phyloP scores from a whole-genome alignment of 1,284 basidiomycete genomes.

The Prillingera fragicola region DNA sequence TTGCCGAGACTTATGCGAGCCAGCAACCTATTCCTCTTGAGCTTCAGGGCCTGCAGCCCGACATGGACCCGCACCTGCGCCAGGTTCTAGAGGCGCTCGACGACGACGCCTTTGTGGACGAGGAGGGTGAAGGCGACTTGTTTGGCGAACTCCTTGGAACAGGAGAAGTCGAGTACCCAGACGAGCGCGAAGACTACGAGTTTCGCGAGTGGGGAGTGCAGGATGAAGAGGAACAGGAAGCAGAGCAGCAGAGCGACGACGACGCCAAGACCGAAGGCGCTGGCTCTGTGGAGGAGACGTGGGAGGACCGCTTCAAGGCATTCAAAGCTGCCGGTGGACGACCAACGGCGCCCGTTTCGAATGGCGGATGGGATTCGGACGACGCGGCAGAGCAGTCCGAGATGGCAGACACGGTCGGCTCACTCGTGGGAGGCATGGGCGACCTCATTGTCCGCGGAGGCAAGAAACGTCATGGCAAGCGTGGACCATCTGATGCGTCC shows the following conservation, averaged over 20 bases:
- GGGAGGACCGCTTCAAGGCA: constrained; percentile 69
- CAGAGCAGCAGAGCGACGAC: constrained; percentile 29
- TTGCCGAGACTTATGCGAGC: constrained; percentile 59
- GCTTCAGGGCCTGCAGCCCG: constrained; percentile 83
- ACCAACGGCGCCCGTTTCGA: constrained; percentile 38
- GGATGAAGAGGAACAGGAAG: constrained; percentile 38
- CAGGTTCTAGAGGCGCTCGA: constrained; percentile 93
- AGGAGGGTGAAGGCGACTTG: constrained; percentile 59
- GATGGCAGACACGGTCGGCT: constrained; percentile 71
- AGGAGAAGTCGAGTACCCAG: constrained; percentile 58
- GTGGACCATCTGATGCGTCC: constrained; percentile 68
- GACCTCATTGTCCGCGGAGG: constrained; percentile 61
- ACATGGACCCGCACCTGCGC: constrained; percentile 93
- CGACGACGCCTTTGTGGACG: constrained; percentile 82
- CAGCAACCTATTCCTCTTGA: constrained; percentile 67
- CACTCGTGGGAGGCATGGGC: constrained; percentile 60
- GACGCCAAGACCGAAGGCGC: constrained; percentile 41
- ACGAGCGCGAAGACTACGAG: constrained; percentile 54
- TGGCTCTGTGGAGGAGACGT: constrained; percentile 47
- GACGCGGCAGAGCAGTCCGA: constrained; percentile 57
- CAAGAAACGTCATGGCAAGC: constrained; percentile 64
- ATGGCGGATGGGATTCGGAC: constrained; percentile 17
- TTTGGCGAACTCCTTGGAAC: constrained; percentile 39
- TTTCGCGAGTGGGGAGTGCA: constrained; percentile 61
- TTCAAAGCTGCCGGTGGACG: constrained; percentile 56